These are phyloP conservation scores for Raddia distichophylla DNA, from an alignment of 176 grass and related monocot species.

Conservation along the genomic window DNA sequence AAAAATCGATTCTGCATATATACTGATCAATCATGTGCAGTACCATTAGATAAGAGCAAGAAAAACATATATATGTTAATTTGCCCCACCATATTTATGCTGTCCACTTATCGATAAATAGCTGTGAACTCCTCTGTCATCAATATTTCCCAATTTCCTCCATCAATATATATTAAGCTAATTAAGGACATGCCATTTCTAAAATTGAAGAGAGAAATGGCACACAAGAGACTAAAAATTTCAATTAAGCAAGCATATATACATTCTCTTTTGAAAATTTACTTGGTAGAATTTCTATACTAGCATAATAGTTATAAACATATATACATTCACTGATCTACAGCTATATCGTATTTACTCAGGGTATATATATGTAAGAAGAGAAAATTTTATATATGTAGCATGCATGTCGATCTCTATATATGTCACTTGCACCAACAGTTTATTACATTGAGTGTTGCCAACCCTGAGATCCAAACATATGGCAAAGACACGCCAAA, in stretches of 20 bases:
- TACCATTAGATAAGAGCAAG: neutral
- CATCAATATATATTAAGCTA: neutral
- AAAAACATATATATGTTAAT: neutral
- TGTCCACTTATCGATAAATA: neutral
- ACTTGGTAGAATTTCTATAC: no score
- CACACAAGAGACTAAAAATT: neutral
- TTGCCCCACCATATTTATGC: neutral
- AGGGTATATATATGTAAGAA: neutral
- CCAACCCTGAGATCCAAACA: slow-evolving; percentile 1
- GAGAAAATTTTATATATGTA: neutral
- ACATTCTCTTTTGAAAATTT: no score
- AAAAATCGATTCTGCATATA: neutral
- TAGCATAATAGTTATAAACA: no score
- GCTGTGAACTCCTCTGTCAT: neutral
- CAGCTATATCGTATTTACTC: neutral
- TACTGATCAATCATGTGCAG: neutral
- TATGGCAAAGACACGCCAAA: slow-evolving; percentile 8
- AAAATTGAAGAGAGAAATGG: neutral
- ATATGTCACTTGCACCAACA: slow-evolving; percentile 14
- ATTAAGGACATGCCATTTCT: neutral
- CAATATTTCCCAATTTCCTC: neutral
- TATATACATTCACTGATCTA: neutral
- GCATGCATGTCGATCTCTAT: no score
- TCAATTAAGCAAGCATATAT: neutral
- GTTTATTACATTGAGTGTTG: neutral